Evolutionary conservation across 306 rosid species (phyloP).

Genomic region (Lathyrus sativus): DNA sequence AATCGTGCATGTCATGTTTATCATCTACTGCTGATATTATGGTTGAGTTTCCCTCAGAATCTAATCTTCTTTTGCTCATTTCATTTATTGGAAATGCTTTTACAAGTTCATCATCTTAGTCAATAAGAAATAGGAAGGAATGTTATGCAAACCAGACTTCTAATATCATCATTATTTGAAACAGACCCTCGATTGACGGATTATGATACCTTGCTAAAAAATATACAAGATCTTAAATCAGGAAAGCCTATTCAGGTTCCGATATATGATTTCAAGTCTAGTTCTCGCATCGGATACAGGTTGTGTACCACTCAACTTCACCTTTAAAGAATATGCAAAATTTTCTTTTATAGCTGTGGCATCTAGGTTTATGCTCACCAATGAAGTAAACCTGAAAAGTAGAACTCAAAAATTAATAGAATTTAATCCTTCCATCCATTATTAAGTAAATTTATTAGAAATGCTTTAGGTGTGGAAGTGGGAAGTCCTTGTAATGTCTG

Average conservation of each 20-base stretch:
- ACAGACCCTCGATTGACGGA: slow-evolving; percentile 98
- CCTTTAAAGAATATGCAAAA: slow-evolving; percentile 18
- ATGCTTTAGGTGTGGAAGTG: slow-evolving; percentile 21
- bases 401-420: slow-evolving; percentile 22
- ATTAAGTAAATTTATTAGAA: slow-evolving; percentile 8
- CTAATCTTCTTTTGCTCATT: slow-evolving; percentile 20
- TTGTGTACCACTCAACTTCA: slow-evolving; percentile 43
- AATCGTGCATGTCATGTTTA: slow-evolving; percentile 13
- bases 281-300: slow-evolving; percentile 90
- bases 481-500: slow-evolving; percentile 22
- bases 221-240: slow-evolving; percentile 78
- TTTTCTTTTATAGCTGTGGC: slow-evolving; percentile 25
- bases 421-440: slow-evolving; percentile 5
- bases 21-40: slow-evolving; percentile 12
- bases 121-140: slow-evolving; percentile 36
- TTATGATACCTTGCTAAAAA: slow-evolving; percentile 86
- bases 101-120: slow-evolving; percentile 15
- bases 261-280: slow-evolving; percentile 91
- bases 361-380: slow-evolving; percentile 31
- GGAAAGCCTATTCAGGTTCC: slow-evolving; percentile 92
- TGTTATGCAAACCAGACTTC: slow-evolving; percentile 40
- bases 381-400: slow-evolving; percentile 30
- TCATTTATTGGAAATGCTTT: slow-evolving; percentile 1
- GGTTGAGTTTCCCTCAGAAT: slow-evolving; percentile 4
- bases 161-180: slow-evolving; percentile 46